Base-by-base conservation (phyloP, 106 monocot genomes). In the Acanthochlamys bracteata region DNA sequence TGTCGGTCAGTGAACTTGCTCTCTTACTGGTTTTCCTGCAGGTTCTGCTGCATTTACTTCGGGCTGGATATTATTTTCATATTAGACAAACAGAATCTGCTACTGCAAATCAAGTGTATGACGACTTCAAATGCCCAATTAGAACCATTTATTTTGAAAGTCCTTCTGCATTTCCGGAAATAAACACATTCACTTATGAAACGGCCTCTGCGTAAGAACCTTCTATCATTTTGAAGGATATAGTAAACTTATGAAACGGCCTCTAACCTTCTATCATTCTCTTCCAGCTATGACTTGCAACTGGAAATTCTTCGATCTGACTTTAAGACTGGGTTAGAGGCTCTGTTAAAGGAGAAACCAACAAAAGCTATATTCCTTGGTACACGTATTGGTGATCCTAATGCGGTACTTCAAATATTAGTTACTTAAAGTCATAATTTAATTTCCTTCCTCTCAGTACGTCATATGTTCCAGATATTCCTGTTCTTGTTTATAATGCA, bases 321-420 rank as follows among this genome's bases (percentile, higher is more conserved):
- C 83, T 98, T 98, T 59, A 92, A 89, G 76, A 76, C 85, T 66
- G 98, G 98, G n/a, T 69, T 98, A 72, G 88, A 88, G 73, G 72
- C 72, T 58, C 51, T 98, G 14, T 57, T 86, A 6, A 81, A 74
- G 63, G 81, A 86, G 66, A 92, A 81, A 78, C 80, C 92, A 15
- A 92, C 75, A 26, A 89, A 89, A 77, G 98, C 98, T 77, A 92
- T 98, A 72, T 86, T 98, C 49, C 80, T 98, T 74, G 98, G 98
- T 53, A 98, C 98, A n/a, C 75, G 98, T 69, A 98, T 98, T 73
- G 98, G 98, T 21, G 98, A 98, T 75, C 98, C 98, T 39, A 98
- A 98, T 86, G 98, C 98, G 57, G 96, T 98, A 88, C 65, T 16
- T 72, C 14, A n/a, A n/a, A n/a, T n/a, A n/a, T n/a, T n/a, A n/a